Base-by-base conservation (phyloP, 1,139 yeast genomes). In the Suhomyces wounanorum region DNA sequence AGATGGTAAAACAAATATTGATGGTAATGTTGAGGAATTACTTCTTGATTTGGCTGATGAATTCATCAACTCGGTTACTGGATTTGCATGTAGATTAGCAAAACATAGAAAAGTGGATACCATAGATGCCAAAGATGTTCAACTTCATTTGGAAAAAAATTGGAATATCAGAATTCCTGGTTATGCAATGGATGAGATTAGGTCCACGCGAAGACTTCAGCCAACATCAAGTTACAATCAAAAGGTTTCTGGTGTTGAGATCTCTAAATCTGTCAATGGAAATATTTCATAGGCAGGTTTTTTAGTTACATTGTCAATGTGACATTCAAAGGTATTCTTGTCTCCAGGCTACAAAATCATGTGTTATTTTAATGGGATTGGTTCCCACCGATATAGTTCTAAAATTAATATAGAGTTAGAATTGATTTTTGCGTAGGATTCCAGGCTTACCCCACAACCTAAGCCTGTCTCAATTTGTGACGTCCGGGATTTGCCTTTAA, bases 81-180 rank as follows among this genome's bases (percentile, higher is more conserved):
- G 90, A 3, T 94, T 94, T 73, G 96, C 97, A 0, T 94, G 99
- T 66, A 82, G 95, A 51, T 75, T 94, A 59, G 99, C 99, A 16
- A 94, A 94, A 66, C 97, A 92, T 63, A 81, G 99, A 57, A 90
- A 90, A 65, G 83, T 90, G n/a, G 97, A 92, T 55, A 81, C 85
- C 46, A 75, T 94, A 40, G 98, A 94, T 61, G 89, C 89, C 17
- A 84, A 86, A 61, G 99, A 94, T 66, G 82, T 95, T 47, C 99
- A 94, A 69, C 72, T 94, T 52, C 97, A 94, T 66, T 75, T 94
- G 60, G 99, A 95, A 63, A 83, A 92, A 59, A 94, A 92, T 66
- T 94, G 98, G 98, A 92, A 92, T 66, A 89, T 94, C 54, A 81
- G 96, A 59, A 82, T 94, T 28, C 98, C 99, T 0, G 99, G 99